These are phyloP conservation scores for Cladorrhinum sp. DNA, from an alignment of 2,329 filamentous ascomycete species.

Conservation along the genomic window DNA sequence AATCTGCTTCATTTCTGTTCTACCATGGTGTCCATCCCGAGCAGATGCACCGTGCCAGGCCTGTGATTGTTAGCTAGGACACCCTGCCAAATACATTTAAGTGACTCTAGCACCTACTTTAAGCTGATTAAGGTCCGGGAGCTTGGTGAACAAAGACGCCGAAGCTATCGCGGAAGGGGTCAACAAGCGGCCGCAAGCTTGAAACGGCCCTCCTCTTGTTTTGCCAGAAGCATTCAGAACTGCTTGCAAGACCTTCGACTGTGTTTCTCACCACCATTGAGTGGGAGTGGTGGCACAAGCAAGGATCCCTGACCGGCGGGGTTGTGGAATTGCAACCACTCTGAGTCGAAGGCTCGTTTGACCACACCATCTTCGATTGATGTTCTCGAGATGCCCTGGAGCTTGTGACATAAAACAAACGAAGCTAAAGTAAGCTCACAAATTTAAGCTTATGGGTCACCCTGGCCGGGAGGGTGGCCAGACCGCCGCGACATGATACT, in stretches of 20 bases:
- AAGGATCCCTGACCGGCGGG: too few species aligned
- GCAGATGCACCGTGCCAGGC: background rate
- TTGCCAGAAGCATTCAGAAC: background rate
- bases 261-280: too few species aligned
- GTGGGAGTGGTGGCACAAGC: too few species aligned
- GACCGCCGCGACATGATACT: background rate
- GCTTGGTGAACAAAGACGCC: background rate
- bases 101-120: background rate
- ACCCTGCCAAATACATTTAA: background rate
- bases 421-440: background rate
- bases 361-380: constrained; percentile 5
- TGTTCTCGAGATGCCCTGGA: background rate
- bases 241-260: background rate
- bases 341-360: background rate
- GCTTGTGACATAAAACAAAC: background rate
- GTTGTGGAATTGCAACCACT: background rate
- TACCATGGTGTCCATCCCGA: constrained; percentile 8
- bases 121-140: background rate
- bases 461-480: background rate
- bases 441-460: background rate
- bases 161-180: background rate
- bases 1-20: constrained; percentile 10
- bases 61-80: background rate
- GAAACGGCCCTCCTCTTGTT: background rate
- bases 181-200: background rate